These are phyloP conservation scores for Cantharellus cinnabarinus DNA, from an alignment of 768 basidiomycete genomes.

Conservation along the genomic window DNA sequence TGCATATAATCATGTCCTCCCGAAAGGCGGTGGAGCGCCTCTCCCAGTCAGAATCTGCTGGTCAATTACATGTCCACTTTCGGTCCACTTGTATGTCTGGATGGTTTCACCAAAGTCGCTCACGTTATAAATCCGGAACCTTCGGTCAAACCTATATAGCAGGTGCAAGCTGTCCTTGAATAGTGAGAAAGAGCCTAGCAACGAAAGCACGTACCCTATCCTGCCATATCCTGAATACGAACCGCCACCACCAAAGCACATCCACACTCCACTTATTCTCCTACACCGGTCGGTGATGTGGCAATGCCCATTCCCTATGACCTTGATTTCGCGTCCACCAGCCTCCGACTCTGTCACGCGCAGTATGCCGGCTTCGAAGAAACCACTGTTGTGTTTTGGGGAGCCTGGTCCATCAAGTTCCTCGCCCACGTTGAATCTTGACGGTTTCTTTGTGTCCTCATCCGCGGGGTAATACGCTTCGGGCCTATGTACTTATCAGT, in stretches of 20 bases:
- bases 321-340: conserved; percentile 47
- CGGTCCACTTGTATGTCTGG: conserved; percentile 65
- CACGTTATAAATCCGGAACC: conserved; percentile 76
- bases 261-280: conserved; percentile 59
- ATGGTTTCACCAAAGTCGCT: conserved; percentile 86
- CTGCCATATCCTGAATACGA: conserved; percentile 45
- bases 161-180: not conserved
- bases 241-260: conserved; percentile 79
- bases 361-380: conserved; percentile 68
- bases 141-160: conserved; percentile 67
- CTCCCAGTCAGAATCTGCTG: conserved; percentile 39
- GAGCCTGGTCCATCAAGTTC: conserved; percentile 39
- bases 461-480: conserved; percentile 63
- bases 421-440: conserved; percentile 47
- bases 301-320: conserved; percentile 76
- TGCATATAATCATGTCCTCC: not conserved
- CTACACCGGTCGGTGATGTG: conserved; percentile 83
- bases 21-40: conserved; percentile 9
- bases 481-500: conserved; percentile 23
- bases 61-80: conserved; percentile 46
- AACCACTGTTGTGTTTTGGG: conserved; percentile 53
- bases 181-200: not conserved
- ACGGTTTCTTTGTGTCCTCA: conserved; percentile 20
- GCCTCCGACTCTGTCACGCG: conserved; percentile 53
- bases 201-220: conserved; percentile 32